A percentile compares a stretch with the other conserved stretches of the same genome.
phyloP scores from a whole-genome alignment of 192 early-diverging fungal species.

The Umbelopsis ramanniana region DNA sequence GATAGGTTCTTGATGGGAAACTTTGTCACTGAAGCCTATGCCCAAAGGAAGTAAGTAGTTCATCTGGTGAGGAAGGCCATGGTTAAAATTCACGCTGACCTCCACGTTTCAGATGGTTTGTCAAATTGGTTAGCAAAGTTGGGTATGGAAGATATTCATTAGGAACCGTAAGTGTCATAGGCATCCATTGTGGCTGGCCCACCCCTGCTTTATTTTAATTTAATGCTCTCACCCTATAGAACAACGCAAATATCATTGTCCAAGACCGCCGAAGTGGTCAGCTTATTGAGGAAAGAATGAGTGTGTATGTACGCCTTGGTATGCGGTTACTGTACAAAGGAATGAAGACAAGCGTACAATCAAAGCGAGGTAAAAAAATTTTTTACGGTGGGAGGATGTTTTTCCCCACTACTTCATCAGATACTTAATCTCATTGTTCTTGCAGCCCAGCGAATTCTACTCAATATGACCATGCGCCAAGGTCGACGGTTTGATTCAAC shows the following conservation, averaged over 20 bases:
- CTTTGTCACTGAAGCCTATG: conserved; percentile 77
- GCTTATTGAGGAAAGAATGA: conserved; percentile 78
- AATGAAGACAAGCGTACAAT: conserved; percentile 48
- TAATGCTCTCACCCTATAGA: conserved; percentile 33
- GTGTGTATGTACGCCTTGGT: conserved; percentile 75
- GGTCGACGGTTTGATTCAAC: conserved; percentile 75
- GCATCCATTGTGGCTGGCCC: neutral
- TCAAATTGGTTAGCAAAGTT: conserved; percentile 43
- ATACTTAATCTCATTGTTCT: conserved; percentile 1
- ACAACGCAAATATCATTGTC: conserved; percentile 77
- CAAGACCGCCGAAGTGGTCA: conserved; percentile 71
- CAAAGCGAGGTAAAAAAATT: conserved; percentile 42
- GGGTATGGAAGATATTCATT: conserved; percentile 51
- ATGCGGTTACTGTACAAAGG: conserved; percentile 81
- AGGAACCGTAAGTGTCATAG: conserved; percentile 31
- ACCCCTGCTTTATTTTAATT: neutral
- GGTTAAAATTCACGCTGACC: conserved; percentile 26
- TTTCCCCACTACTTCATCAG: neutral
- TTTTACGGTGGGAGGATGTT: too few relatives aligned
- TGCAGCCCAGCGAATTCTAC: conserved; percentile 45
- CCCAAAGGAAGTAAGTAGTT: conserved; percentile 68
- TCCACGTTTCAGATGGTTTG: conserved; percentile 32
- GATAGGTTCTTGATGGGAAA: conserved; percentile 76
- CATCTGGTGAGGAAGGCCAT: too few relatives aligned
- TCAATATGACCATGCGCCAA: conserved; percentile 66